phyloP scores from a whole-genome alignment of 1,284 basidiomycete species.

The Cryptococcus sp. region DNA sequence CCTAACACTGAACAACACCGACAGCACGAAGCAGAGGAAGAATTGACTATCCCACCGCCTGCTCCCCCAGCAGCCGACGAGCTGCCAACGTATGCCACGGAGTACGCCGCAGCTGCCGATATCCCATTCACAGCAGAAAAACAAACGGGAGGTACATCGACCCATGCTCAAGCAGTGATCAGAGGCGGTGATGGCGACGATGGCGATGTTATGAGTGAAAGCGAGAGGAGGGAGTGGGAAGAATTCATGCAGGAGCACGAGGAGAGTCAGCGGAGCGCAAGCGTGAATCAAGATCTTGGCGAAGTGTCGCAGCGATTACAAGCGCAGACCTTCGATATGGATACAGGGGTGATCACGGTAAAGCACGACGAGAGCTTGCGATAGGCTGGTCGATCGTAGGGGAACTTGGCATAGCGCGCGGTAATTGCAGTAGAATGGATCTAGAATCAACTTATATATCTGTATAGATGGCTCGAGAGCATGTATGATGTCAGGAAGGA shows the following conservation, averaged over 20 bases:
- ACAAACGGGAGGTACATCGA: background rate
- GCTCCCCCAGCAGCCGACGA: conserved; percentile 2
- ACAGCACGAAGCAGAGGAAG: background rate
- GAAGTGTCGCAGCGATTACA: background rate
- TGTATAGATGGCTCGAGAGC: too few species aligned
- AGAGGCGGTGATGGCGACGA: too few species aligned
- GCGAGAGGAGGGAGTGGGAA: conserved; percentile 33
- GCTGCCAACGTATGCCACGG: conserved; percentile 11
- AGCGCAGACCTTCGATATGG: background rate
- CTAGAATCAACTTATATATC: too few species aligned
- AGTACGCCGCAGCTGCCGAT: conserved; percentile 4
- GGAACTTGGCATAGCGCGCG: too few species aligned
- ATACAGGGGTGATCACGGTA: too few species aligned
- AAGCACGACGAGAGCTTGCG: too few species aligned
- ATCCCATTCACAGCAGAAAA: conserved; percentile 7
- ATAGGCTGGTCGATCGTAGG: too few species aligned
- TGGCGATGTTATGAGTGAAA: conserved; percentile 22
- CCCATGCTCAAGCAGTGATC: too few species aligned
- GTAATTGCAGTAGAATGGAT: too few species aligned
- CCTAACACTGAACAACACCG: conserved; percentile 1
- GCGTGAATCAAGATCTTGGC: background rate
- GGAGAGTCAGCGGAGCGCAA: background rate
- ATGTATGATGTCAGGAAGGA: too few species aligned
- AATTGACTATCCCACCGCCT: too few species aligned
- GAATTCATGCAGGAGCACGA: conserved; percentile 15